These are phyloP conservation scores for Termitomyces sp. DNA, from an alignment of 768 basidiomycete species.

Conservation along the genomic window DNA sequence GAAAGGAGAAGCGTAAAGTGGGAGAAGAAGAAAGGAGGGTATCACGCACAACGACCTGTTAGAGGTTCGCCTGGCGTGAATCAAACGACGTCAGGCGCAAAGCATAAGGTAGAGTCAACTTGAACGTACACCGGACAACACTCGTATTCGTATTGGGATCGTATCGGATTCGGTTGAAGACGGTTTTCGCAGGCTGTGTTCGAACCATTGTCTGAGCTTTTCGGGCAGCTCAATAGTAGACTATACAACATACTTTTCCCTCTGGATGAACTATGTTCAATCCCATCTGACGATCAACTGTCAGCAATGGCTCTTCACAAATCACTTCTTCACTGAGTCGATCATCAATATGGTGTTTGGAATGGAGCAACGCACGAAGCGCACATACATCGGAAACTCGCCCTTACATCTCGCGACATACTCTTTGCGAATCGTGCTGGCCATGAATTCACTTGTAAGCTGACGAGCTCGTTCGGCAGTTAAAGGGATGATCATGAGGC, in stretches of 20 bases:
- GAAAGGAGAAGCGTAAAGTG: slow-evolving; percentile 1
- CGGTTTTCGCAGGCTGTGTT: slow-evolving; percentile 77
- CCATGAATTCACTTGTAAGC: slow-evolving; percentile 79
- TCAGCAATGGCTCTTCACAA: slow-evolving; percentile 85
- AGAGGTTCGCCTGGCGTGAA: slow-evolving; percentile 65
- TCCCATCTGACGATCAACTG: slow-evolving; percentile 95
- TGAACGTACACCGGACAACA: slow-evolving; percentile 72
- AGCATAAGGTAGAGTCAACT: slow-evolving; percentile 2
- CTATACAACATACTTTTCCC: slow-evolving; percentile 64
- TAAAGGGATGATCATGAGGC: slow-evolving; percentile 90
- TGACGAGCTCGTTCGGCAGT: slow-evolving; percentile 62
- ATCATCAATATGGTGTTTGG: neutral
- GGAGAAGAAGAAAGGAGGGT: slow-evolving; percentile 12
- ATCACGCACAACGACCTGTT: slow-evolving; percentile 84
- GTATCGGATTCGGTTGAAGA: slow-evolving; percentile 81
- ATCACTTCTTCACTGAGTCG: slow-evolving; percentile 64
- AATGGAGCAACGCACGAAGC: slow-evolving; percentile 10
- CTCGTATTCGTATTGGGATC: slow-evolving; percentile 79
- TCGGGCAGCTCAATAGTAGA: neutral
- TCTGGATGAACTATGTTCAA: slow-evolving; percentile 94
- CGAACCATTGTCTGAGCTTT: neutral
- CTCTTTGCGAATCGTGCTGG: slow-evolving; percentile 82
- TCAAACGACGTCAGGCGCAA: slow-evolving; percentile 1
- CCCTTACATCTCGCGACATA: slow-evolving; percentile 89
- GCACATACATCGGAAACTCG: slow-evolving; percentile 74